Evolutionary conservation across 768 basidiomycete genomes (phyloP).

Genomic region (Candolleomyces eurysporus): DNA sequence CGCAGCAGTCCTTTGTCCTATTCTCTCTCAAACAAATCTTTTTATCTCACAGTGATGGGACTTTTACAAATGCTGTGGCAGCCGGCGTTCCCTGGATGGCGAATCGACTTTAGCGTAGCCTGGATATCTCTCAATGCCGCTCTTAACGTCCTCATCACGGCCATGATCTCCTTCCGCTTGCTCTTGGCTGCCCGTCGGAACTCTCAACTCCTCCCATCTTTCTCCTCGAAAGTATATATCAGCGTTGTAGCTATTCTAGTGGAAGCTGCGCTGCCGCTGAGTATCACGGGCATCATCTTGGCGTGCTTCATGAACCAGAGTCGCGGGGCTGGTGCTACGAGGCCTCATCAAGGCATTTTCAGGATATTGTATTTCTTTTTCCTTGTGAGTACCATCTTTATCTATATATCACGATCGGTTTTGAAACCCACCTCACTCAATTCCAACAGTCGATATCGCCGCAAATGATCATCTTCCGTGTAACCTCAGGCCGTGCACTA

Average conservation of each 20-base stretch:
- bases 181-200: conserved; percentile 3
- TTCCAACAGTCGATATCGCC: conserved; percentile 5
- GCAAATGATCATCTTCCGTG: conserved; percentile 10
- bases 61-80: conserved; percentile 9
- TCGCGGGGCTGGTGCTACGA: not conserved
- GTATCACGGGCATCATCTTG: conserved; percentile 1
- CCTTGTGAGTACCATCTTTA: not conserved
- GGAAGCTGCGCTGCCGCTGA: conserved; percentile 7
- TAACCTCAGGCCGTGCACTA: conserved; percentile 6
- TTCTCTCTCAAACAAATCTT: not conserved
- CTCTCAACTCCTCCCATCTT: conserved; percentile 1
- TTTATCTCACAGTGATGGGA: conserved; percentile 2
- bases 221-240: conserved; percentile 4
- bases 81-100: conserved; percentile 3
- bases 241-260: conserved; percentile 9
- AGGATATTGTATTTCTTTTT: conserved; percentile 10
- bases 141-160: conserved; percentile 7
- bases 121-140: conserved; percentile 9
- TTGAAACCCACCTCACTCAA: not conserved
- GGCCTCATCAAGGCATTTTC: conserved; percentile 8
- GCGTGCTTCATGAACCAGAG: conserved; percentile 9
- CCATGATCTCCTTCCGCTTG: conserved; percentile 5
- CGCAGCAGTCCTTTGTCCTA: not conserved
- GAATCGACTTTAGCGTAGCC: conserved; percentile 6
- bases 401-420: no score